Evolutionary conservation across 768 basidiomycete species (phyloP), one percentile per base, ranked within the genome.

Genomic region (Boletus rubroflammeus): DNA sequence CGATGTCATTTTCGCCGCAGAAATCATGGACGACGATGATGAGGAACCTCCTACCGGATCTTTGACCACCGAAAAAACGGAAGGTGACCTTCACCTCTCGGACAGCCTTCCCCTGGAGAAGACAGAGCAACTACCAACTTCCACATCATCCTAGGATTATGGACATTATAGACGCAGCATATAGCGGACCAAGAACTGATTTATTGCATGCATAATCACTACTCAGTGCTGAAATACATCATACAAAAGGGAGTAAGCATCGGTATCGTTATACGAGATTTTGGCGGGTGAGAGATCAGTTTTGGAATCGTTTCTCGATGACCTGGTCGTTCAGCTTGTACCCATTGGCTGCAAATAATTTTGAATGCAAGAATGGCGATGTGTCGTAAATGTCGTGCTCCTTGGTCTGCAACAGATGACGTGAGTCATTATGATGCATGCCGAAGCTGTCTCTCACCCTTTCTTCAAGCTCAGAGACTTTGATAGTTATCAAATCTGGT

Each of bases 341-440:
- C 3, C 96, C 96, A 63, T 99, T 99, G 13, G 90, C 78, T 15
- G 75, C 64, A 71, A 99, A 99, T 26, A 99, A 67, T 59, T 85
- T 86, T 3, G 91, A 94, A 32, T 76, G 80, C 64, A 97, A 71
- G 83, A 98, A 99, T 5, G 93, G 83, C 19, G 81, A 73, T 31
- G 88, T 82, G 66, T 98, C 95, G 66, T 87, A 98, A 47, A 98
- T 98, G 59, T 99, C 97, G 61, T 97, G 87, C 47, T 98, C 97
- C 67, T 96, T 97, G 9, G 94, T 92, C 93, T 96, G 60, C 54
- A 43, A 6, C 19, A 21, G 7, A 15, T 39, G 45, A 17, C 21
- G 49, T 65, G 48, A 69, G 61, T 47, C 13, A 46, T 29, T 8
- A 11, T 6, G 47, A 38, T 19, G 6, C 13, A 55, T 3, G 2